Conservation (phyloP, 345 rosid species). For the Syzygium grande region DNA sequence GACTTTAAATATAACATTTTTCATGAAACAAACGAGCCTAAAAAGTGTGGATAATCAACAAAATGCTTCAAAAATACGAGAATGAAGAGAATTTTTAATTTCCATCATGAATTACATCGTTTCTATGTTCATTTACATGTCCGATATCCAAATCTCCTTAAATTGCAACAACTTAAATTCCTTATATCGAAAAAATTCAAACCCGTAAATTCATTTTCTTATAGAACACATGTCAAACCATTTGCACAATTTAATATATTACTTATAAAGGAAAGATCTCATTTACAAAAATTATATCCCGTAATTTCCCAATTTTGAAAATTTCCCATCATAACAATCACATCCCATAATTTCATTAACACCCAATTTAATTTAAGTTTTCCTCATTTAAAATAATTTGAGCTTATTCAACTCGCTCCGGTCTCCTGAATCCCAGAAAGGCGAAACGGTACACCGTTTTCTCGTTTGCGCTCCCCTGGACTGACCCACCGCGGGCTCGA, state of each 20-base stretch:
- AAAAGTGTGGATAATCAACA: no score
- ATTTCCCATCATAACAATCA: neutral
- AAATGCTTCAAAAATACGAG: neutral
- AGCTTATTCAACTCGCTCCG: no score
- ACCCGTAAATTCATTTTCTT: neutral
- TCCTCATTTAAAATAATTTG: no score
- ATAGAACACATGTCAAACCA: neutral
- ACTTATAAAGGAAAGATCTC: neutral
- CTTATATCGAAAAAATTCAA: neutral
- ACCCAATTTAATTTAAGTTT: no score
- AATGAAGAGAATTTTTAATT: neutral
- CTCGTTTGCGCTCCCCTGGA: neutral
- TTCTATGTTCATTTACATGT: neutral
- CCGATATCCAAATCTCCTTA: neutral
- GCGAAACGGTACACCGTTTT: no score
- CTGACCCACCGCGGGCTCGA: neutral
- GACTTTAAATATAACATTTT: no score
- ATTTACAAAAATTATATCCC: neutral
- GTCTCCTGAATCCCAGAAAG: no score
- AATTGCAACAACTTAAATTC: neutral
- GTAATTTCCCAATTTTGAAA: neutral
- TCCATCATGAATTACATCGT: neutral
- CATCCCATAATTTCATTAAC: neutral
- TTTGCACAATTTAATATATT: neutral
- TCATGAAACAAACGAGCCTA: no score